phyloP scores from a whole-genome alignment of 2,329 filamentous ascomycete species.

The Peltaster fructicola region DNA sequence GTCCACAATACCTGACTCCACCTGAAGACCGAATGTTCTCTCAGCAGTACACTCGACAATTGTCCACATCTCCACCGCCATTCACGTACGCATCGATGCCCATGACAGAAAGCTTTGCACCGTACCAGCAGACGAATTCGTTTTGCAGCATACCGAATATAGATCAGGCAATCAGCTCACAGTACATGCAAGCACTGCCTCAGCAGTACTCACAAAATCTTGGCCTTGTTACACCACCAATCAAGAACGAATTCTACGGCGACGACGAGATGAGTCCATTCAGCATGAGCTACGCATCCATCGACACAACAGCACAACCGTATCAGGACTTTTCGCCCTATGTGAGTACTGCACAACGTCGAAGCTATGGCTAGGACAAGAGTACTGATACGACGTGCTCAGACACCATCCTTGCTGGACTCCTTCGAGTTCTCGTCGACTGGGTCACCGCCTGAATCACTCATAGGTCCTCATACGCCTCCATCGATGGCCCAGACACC shows the following conservation, averaged over 20 bases:
- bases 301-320: constrained; percentile 40
- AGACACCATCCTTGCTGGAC: constrained; percentile 65
- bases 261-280: constrained; percentile 47
- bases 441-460: too few relatives aligned
- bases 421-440: constrained; percentile 19
- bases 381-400: constrained; percentile 15
- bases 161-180: constrained; percentile 30
- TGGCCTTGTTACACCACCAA: constrained; percentile 29
- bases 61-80: constrained; percentile 54
- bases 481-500: constrained; percentile 57
- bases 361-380: too few relatives aligned
- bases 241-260: constrained; percentile 49
- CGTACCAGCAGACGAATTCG: constrained; percentile 8
- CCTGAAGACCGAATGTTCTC: constrained; percentile 49
- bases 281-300: constrained; percentile 50
- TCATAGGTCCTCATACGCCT: constrained; percentile 45
- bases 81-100: constrained; percentile 51
- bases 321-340: constrained; percentile 56
- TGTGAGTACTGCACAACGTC: constrained; percentile 52
- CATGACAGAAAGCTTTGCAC: constrained; percentile 37
- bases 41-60: constrained; percentile 47
- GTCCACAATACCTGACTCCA: constrained; percentile 15
- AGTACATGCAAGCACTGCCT: constrained; percentile 36
- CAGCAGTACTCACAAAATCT: constrained; percentile 19
- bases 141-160: constrained; percentile 25